Base-by-base conservation (phyloP, 441 rosid species). In the Brassica balearica region DNA sequence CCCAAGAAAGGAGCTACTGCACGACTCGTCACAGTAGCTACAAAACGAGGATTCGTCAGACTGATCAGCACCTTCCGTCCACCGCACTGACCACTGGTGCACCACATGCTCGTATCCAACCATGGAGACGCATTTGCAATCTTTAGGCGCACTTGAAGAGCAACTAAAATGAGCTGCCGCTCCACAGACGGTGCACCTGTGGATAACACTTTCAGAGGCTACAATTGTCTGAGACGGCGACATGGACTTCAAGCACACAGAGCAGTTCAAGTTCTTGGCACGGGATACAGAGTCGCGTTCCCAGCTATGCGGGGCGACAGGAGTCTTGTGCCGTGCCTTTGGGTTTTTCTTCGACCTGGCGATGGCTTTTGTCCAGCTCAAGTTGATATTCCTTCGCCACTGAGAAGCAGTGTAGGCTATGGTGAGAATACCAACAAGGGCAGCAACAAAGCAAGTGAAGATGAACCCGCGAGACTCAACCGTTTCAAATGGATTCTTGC, bases 331-430 rank as follows among this genome's bases (percentile, higher is more conserved):
- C 75, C 89, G 87, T 5, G 91, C 84, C 87, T 92, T 92, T 2
- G 98, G 98, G 70, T 89, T 94, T 82, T 87, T 93, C 90, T 94
- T 96, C 2, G 98, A 91, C 66, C 91, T 89, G 22, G 97, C 97
- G 70, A 96, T 86, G 71, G 99, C 99, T 87, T 86, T 96, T 85
- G 86, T 96, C 98, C 98, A 92, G 76, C 92, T 91, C 77, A 96
- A 84, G 83, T 90, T 96, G 77, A 94, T 92, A 71, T 93, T 91
- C 73, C 98, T 87, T 69, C 98, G 86, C 99, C 98, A 93, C 77
- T 96, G 99, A 78, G 92, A 94, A 74, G 99, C 97, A 0, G 95
- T 91, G 82, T 89, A 95, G 68, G 92, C 89, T 66, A 95, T 95
- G 20, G 98, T 93, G 78, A 89, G 79, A 65, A 95, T 81, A 69